Percentiles rank a stretch among this genome's conserved stretches.
These are phyloP conservation scores for Zoysia japonica DNA, from an alignment of 176 grass and related monocot genomes.

Conservation along the genomic window DNA sequence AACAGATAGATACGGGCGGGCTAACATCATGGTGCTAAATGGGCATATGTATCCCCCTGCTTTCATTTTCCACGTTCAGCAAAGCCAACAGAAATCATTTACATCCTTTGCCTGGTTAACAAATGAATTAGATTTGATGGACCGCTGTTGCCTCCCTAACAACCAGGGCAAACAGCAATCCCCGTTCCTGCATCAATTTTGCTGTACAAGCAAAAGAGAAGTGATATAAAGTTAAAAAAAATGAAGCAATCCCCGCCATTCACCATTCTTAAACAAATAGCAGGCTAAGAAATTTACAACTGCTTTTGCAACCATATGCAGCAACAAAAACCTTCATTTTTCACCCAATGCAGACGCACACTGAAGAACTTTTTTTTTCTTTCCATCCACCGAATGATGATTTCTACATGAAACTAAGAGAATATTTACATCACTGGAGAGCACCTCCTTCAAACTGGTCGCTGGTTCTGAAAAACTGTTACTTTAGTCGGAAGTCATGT, in stretches of 20 bases:
- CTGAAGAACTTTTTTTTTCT: neutral
- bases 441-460: conserved; percentile 35
- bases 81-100: conserved; percentile 47
- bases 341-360: conserved; percentile 39
- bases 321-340: conserved; percentile 39
- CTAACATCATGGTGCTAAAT: neutral
- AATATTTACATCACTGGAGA: conserved; percentile 57
- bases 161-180: conserved; percentile 49
- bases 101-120: conserved; percentile 42
- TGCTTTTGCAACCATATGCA: conserved; percentile 39
- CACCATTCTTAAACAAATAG: conserved; percentile 33
- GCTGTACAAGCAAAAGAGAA: conserved; percentile 57
- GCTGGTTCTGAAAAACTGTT: conserved; percentile 26
- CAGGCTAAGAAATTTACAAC: conserved; percentile 47
- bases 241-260: conserved; percentile 30
- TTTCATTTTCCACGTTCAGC: conserved; percentile 22
- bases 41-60: neutral
- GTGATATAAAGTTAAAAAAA: conserved; percentile 4
- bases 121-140: conserved; percentile 55
- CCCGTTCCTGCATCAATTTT: conserved; percentile 49
- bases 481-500: conserved; percentile 90
- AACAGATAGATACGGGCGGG: too few species aligned
- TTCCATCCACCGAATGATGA: conserved; percentile 14
- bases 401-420: conserved; percentile 33
- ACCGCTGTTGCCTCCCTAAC: conserved; percentile 33